Percentiles rank a stretch among this genome's conserved stretches.
These are phyloP conservation scores for Penicilliopsis zonata DNA, from an alignment of 495 filamentous ascomycete species.

Conservation along the genomic window DNA sequence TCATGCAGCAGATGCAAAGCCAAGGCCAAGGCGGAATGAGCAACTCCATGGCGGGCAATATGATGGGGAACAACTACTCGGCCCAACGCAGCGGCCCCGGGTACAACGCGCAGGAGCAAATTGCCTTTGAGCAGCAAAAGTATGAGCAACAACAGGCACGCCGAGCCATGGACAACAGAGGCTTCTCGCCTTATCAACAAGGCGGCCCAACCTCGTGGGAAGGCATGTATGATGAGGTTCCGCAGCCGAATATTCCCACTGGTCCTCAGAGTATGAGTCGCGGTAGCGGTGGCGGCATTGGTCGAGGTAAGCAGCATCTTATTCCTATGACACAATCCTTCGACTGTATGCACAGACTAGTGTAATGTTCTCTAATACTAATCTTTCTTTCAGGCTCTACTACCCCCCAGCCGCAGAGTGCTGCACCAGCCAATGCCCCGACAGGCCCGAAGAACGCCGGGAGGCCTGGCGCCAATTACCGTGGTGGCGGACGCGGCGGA, in stretches of 20 bases:
- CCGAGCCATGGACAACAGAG: slow-evolving; percentile 29
- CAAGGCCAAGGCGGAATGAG: slow-evolving; percentile 21
- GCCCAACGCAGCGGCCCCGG: slow-evolving; percentile 33
- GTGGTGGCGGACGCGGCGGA: slow-evolving; percentile 78
- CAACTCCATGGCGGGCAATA: slow-evolving; percentile 6
- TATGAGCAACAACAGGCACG: slow-evolving; percentile 64
- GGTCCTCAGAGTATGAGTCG: slow-evolving; percentile 40
- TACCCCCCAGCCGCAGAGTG: slow-evolving; percentile 48
- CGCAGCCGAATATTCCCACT: slow-evolving; percentile 59
- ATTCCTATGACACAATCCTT: no score
- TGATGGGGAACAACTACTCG: slow-evolving; percentile 18
- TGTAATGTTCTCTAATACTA: no score
- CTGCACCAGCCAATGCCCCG: slow-evolving; percentile 85
- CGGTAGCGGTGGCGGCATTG: slow-evolving; percentile 36
- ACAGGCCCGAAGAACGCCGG: slow-evolving; percentile 96
- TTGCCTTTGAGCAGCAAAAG: slow-evolving; percentile 79
- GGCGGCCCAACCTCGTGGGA: slow-evolving; percentile 79
- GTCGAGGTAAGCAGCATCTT: slow-evolving; percentile 27
- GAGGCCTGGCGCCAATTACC: slow-evolving; percentile 86
- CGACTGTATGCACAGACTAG: no score
- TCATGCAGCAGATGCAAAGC: slow-evolving; percentile 63
- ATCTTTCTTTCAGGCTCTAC: no score
- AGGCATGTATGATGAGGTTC: slow-evolving; percentile 98
- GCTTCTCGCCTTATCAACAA: slow-evolving; percentile 37
- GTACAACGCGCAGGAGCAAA: slow-evolving; percentile 64